phyloP scores from a whole-genome alignment of 352 stramenopile genomes.

The Phytophthora multivora region DNA sequence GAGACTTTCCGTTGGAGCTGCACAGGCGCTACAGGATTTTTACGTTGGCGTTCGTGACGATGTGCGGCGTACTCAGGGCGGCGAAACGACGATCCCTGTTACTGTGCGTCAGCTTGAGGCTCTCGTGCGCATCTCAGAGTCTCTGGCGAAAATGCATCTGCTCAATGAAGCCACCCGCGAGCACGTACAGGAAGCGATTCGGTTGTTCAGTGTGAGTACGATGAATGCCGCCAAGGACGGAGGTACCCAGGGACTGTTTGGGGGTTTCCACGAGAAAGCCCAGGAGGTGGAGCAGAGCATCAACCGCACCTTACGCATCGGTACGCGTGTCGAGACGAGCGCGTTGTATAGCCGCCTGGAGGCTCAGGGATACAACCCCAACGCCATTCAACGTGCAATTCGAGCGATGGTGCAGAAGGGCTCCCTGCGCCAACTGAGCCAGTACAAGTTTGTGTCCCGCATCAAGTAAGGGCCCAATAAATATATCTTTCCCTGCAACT shows the following conservation, averaged over 20 bases:
- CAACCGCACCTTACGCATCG: conserved; percentile 82
- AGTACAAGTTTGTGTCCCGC: conserved; percentile 88
- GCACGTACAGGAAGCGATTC: conserved; percentile 97
- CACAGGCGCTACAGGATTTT: conserved; percentile 94
- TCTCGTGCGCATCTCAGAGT: conserved; percentile 97
- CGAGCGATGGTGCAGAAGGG: conserved; percentile 89
- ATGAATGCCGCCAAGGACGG: conserved; percentile 96
- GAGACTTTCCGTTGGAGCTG: conserved; percentile 91
- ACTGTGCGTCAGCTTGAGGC: conserved; percentile 99
- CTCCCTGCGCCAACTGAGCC: conserved; percentile 74
- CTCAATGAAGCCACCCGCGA: conserved; percentile 76
- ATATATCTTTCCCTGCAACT: conserved; percentile 11
- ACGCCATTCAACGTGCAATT: conserved; percentile 86
- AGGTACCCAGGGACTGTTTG: conserved; percentile 81
- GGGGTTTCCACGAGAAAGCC: conserved; percentile 82
- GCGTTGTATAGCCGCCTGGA: conserved; percentile 84
- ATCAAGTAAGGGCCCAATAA: conserved; percentile 55
- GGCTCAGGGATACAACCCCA: conserved; percentile 82
- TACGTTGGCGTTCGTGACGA: conserved; percentile 98
- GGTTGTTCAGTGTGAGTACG: conserved; percentile 98
- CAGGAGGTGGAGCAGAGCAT: conserved; percentile 86
- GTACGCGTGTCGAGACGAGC: conserved; percentile 77
- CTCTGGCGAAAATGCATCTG: conserved; percentile 98
- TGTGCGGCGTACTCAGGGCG: conserved; percentile 84
- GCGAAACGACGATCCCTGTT: conserved; percentile 93